Conservation (phyloP, 306 rosid genomes). For the Lathyrus aphaca region DNA sequence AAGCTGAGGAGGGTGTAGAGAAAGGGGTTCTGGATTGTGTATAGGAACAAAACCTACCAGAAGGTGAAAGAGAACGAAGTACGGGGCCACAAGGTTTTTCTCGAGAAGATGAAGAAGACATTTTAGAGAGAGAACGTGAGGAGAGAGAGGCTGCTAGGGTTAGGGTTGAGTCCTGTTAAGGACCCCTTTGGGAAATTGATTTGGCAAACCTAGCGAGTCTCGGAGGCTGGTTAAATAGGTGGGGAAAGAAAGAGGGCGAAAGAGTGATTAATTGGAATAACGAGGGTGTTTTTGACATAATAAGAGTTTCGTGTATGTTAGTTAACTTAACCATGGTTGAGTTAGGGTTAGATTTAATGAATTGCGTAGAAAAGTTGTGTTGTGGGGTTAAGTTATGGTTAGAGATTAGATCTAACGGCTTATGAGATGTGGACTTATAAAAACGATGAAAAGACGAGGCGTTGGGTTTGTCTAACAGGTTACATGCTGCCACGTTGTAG, state of each 20-base stretch:
- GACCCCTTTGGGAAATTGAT: constrained; percentile 71
- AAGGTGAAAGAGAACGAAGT: constrained; percentile 71
- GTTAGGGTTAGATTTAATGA: not conserved
- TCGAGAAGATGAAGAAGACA: constrained; percentile 65
- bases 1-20: constrained; percentile 59
- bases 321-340: constrained; percentile 49
- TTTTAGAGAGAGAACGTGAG: not conserved
- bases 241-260: constrained; percentile 2
- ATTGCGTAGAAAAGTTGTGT: not conserved
- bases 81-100: constrained; percentile 77
- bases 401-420: constrained; percentile 76
- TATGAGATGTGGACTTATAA: constrained; percentile 40
- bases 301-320: not conserved
- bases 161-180: constrained; percentile 19
- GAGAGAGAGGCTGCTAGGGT: not conserved
- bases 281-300: constrained; percentile 30
- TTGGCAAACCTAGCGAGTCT: constrained; percentile 96
- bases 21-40: constrained; percentile 51
- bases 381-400: constrained; percentile 16
- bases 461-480: constrained; percentile 44
- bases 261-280: constrained; percentile 21
- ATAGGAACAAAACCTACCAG: constrained; percentile 64
- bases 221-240: constrained; percentile 67
- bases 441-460: constrained; percentile 45
- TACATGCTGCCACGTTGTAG: constrained; percentile 53